Conservation (phyloP, 805 yeast genomes). For the Ogataea henricii region DNA sequence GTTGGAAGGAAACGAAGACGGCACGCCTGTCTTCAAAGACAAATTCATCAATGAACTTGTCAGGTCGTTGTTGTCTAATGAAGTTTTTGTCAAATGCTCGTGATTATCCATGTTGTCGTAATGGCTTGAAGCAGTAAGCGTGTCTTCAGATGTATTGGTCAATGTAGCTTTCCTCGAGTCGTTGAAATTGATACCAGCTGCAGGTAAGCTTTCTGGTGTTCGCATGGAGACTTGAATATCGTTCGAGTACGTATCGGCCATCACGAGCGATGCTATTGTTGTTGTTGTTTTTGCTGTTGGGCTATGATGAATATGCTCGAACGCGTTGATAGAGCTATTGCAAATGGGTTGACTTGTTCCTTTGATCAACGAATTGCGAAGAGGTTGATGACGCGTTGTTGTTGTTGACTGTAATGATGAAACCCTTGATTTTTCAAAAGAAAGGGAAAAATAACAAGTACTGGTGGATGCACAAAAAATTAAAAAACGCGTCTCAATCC, state of each 20-base stretch:
- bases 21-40: slow-evolving; percentile 17
- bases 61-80: slow-evolving; percentile 11
- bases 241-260: slow-evolving; percentile 4
- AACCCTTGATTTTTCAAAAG: background rate
- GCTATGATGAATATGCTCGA: background rate
- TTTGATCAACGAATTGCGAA: background rate
- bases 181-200: background rate
- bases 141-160: slow-evolving; percentile 23
- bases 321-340: background rate
- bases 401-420: background rate
- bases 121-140: slow-evolving; percentile 13
- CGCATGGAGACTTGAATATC: slow-evolving; percentile 5
- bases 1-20: slow-evolving; percentile 13
- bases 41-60: slow-evolving; percentile 17
- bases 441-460: background rate
- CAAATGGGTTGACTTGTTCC: background rate
- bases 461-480: slow-evolving; percentile 1
- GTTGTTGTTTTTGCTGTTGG: background rate
- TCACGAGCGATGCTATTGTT: background rate
- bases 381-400: background rate
- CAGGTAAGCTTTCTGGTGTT: slow-evolving; percentile 1
- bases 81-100: slow-evolving; percentile 3
- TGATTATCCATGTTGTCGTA: slow-evolving; percentile 12
- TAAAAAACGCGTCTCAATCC: slow-evolving; percentile 5
- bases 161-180: slow-evolving; percentile 7